These are phyloP conservation scores for Geosiphon pyriformis DNA, from an alignment of 192 early-diverging fungal species.

Conservation along the genomic window DNA sequence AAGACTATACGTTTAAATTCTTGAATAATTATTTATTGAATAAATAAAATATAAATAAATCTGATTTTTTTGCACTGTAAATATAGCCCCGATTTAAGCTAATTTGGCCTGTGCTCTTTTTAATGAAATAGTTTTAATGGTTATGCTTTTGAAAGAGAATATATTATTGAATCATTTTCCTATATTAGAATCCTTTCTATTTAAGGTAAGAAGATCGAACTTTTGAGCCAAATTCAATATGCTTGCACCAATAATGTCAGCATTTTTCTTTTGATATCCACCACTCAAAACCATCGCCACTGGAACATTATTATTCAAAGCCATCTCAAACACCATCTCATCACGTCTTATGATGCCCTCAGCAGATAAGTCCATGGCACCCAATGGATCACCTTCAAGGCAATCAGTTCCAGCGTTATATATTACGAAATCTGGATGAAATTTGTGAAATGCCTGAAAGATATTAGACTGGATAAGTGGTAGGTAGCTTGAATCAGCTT, in stretches of 20 bases:
- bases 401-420: constrained; percentile 28
- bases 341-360: constrained; percentile 20
- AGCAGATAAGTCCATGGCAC: constrained; percentile 7
- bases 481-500: constrained; percentile 1
- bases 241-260: constrained; percentile 19
- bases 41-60: no score
- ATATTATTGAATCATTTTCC: not conserved
- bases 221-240: constrained; percentile 21
- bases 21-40: no score
- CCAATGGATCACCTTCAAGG: constrained; percentile 19
- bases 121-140: no score
- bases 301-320: constrained; percentile 19
- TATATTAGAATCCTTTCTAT: not conserved
- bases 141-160: no score
- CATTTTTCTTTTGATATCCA: constrained; percentile 28
- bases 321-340: constrained; percentile 24
- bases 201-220: constrained; percentile 13
- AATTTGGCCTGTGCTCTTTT: no score
- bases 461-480: constrained; percentile 17
- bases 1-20: no score
- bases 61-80: no score
- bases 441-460: constrained; percentile 20
- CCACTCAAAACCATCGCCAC: constrained; percentile 23
- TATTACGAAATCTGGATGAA: constrained; percentile 22
- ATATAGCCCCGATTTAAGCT: no score